Base-by-base conservation (phyloP, 176 grass and related monocot species). In the Leersia perrieri region DNA sequence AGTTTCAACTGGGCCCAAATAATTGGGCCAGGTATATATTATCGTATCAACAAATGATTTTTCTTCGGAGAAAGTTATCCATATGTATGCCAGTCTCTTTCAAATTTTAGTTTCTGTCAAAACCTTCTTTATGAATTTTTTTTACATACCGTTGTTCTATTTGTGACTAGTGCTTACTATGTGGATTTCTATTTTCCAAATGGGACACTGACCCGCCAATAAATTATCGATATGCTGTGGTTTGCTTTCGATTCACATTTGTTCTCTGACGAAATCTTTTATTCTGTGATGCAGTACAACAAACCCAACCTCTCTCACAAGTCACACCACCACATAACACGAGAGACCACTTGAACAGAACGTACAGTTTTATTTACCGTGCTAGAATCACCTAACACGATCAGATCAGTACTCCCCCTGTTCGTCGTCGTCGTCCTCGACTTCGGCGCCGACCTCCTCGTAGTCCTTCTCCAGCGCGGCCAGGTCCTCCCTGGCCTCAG, bases 391-490 rank as follows among this genome's bases (percentile, higher is more conserved):
- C 18, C 25, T 32, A 83, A n/a, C 53, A 57, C 39, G 38, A 0
- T 16, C 7, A n/a, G 53, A 10, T 94, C 60, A 80, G 68, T 91
- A 87, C 28, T 91, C 88, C 32, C 29, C 87, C 60, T 80, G 89
- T 5, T 86, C 89, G 0, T 94, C 89, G 14, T 94, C 89, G 14
- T 94, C 82, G 5, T 84, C 86, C 33, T 89, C 64, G 11, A 63
- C 80, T 1, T 91, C 92, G 32, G 80, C 92, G 12, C 92, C 92
- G 7, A 94, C 92, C 78, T 91, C 92, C 81, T 89, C 92, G 61
- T 91, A 94, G 41, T 94, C 92, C 83, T 94, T 88, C 76, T 94
- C 92, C 51, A 94, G 80, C 15, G 89, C 89, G 2, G 92, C 92
- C 40, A 91, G 82, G 62, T 94, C 92, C 83, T 94, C 92, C 73